phyloP scores from a whole-genome alignment of 2,329 filamentous ascomycete species.

The Microsporum ferrugineum region DNA sequence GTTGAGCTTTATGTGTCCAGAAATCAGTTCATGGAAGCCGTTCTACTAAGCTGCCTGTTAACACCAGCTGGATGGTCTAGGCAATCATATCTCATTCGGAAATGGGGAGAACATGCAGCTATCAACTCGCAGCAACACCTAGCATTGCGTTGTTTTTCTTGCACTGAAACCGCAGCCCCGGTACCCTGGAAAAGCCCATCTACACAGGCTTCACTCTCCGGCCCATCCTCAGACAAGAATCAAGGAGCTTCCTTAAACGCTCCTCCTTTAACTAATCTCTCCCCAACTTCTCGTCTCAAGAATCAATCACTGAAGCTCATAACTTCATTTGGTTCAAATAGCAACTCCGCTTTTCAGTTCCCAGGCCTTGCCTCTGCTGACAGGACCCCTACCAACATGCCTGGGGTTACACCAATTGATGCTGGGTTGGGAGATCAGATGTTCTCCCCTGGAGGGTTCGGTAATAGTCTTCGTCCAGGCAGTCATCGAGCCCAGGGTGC shows the following conservation, averaged over 20 bases:
- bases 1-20: constrained; percentile 94
- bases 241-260: constrained; percentile 36
- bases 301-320: constrained; percentile 80
- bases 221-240: constrained; percentile 33
- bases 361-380: constrained; percentile 44
- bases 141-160: constrained; percentile 86
- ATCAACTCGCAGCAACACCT: constrained; percentile 78
- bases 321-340: constrained; percentile 59
- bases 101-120: constrained; percentile 90
- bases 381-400: constrained; percentile 60
- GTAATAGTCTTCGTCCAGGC: constrained; percentile 40
- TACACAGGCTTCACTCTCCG: constrained; percentile 50
- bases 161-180: constrained; percentile 70
- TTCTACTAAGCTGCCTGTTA: constrained; percentile 73
- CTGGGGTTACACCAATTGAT: constrained; percentile 79
- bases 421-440: constrained; percentile 52
- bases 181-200: constrained; percentile 83
- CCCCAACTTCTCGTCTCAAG: constrained; percentile 54
- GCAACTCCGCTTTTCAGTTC: constrained; percentile 49
- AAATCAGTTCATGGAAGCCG: constrained; percentile 81
- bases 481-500: constrained; percentile 59
- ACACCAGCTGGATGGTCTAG: constrained; percentile 83
- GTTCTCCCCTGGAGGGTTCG: constrained; percentile 55
- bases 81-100: constrained; percentile 73
- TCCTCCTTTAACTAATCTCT: constrained; percentile 49